These are phyloP conservation scores for Osmanthus fragrans DNA, from an alignment of 257 asterid genomes.

Conservation along the genomic window DNA sequence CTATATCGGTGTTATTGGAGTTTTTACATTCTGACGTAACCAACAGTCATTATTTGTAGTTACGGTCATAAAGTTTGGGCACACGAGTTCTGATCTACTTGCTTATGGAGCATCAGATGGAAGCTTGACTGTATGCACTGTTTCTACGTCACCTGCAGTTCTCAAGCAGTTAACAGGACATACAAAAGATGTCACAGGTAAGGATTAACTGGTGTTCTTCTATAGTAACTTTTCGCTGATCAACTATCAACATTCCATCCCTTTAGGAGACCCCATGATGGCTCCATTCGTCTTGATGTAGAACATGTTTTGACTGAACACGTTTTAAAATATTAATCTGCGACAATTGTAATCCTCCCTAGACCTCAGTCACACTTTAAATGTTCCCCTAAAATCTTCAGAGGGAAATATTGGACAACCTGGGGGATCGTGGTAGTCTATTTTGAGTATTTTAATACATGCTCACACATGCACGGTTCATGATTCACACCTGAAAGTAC, in stretches of 20 bases:
- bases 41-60: conserved; percentile 44
- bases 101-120: conserved; percentile 99
- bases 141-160: conserved; percentile 71
- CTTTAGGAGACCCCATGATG: not conserved
- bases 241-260: conserved; percentile 16
- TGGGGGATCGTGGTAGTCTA: not conserved
- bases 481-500: not conserved
- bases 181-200: conserved; percentile 98
- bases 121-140: conserved; percentile 82
- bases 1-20: not conserved
- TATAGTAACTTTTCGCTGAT: conserved; percentile 26
- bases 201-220: conserved; percentile 60
- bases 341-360: not conserved
- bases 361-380: not conserved
- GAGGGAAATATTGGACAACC: not conserved
- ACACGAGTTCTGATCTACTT: conserved; percentile 93
- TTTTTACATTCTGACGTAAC: conserved; percentile 23
- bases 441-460: not conserved
- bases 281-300: not conserved
- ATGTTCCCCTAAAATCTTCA: not conserved
- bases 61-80: conserved; percentile 92
- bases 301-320: not conserved
- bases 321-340: not conserved
- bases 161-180: conserved; percentile 79
- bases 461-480: not conserved